These are phyloP conservation scores for Nemania serpens DNA, from an alignment of 2,329 filamentous ascomycete genomes.

Conservation along the genomic window DNA sequence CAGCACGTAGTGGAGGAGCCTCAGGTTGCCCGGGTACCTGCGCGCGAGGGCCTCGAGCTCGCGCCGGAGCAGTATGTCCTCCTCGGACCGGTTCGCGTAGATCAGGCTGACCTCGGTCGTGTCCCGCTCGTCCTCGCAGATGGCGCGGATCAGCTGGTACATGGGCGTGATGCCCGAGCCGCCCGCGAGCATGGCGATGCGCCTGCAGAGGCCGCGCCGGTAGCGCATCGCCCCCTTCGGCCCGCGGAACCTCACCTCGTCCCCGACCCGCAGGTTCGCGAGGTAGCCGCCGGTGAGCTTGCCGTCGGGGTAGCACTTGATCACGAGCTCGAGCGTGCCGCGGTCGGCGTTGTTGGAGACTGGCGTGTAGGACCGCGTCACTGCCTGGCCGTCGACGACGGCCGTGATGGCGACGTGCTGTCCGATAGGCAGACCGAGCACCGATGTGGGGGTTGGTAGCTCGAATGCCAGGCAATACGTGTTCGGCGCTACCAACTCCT, in stretches of 20 bases:
- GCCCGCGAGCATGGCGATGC: conserved; percentile 61
- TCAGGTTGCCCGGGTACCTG: conserved; percentile 58
- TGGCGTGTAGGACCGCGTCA: conserved; percentile 60
- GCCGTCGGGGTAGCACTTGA: conserved; percentile 58
- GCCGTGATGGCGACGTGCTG: conserved; percentile 61
- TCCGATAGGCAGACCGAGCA: conserved; percentile 60
- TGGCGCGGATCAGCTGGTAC: conserved; percentile 66
- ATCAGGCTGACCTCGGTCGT: conserved; percentile 60
- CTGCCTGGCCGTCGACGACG: conserved; percentile 49
- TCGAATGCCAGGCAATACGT: conserved; percentile 54
- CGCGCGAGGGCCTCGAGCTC: conserved; percentile 60
- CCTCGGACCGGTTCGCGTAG: conserved; percentile 63
- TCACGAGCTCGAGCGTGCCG: conserved; percentile 55
- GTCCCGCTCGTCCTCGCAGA: conserved; percentile 64
- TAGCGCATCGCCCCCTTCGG: conserved; percentile 63
- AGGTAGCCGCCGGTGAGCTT: conserved; percentile 56
- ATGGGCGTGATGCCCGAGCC: conserved; percentile 60
- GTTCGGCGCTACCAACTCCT: conserved; percentile 47
- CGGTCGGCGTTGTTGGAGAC: conserved; percentile 55
- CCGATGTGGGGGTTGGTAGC: conserved; percentile 49
- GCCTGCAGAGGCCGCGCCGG: conserved; percentile 45
- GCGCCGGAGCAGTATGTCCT: conserved; percentile 61
- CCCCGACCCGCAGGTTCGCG: conserved; percentile 51
- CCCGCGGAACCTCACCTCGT: conserved; percentile 57
- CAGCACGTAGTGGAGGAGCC: conserved; percentile 61